A percentile compares a stretch with the other conserved stretches of the same genome.
Conservation (phyloP, 306 rosid species). For the Vachellia pachyceras region DNA sequence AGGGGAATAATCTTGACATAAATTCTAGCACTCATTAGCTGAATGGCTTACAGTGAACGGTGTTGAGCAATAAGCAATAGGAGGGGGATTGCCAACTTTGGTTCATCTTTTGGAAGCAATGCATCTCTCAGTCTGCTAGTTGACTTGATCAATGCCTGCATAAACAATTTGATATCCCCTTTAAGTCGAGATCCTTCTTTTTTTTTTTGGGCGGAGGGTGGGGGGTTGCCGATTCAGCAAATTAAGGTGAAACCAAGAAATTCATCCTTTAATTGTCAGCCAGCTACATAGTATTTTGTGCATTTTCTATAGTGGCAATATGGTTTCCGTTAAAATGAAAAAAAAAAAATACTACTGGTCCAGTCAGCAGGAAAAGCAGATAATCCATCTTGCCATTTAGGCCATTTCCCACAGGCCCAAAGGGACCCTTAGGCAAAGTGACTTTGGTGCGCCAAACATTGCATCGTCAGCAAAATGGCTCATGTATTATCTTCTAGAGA, state of each 20-base stretch:
- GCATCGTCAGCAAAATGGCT: neutral
- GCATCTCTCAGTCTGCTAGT: conserved; percentile 90
- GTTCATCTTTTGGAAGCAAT: conserved; percentile 89
- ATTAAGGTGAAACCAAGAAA: neutral
- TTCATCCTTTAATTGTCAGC: neutral
- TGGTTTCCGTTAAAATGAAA: neutral
- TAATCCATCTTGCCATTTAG: neutral
- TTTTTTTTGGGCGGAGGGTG: neutral
- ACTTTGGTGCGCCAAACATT: conserved; percentile 1
- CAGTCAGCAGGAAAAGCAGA: neutral
- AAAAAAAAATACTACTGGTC: neutral
- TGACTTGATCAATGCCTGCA: conserved; percentile 90
- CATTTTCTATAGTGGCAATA: neutral
- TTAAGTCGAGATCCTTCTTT: neutral
- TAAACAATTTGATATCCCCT: conserved; percentile 20
- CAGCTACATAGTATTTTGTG: neutral
- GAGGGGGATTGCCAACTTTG: conserved; percentile 87
- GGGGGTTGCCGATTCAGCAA: neutral
- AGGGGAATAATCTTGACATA: conserved; percentile 22
- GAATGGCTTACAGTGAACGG: conserved; percentile 83
- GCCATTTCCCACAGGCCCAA: neutral
- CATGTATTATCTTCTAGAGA: neutral
- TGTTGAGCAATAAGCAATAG: conserved; percentile 94
- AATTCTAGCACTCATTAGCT: conserved; percentile 21
- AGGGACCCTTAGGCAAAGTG: neutral